Conservation (phyloP, 176 grass and related monocot genomes). For the Pontederia crassipes region DNA sequence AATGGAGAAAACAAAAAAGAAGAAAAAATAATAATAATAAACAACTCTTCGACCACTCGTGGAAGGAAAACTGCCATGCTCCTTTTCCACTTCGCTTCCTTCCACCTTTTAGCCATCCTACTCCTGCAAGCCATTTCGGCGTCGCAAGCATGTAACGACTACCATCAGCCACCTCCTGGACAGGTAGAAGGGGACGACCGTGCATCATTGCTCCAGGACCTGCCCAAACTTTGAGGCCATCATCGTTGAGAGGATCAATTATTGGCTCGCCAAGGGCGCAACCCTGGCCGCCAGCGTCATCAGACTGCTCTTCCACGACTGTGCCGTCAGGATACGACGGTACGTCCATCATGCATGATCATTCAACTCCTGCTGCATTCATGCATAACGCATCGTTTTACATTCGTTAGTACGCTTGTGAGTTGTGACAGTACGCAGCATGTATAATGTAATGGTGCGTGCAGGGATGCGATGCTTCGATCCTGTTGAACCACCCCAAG, state of each 20-base stretch:
- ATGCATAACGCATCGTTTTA: too few relatives aligned
- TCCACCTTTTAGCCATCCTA: constrained; percentile 15
- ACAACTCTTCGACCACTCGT: too few relatives aligned
- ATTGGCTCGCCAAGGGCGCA: constrained; percentile 28
- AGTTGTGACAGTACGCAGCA: not conserved
- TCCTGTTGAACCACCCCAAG: constrained; percentile 39
- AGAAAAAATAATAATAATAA: too few relatives aligned
- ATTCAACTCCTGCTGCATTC: too few relatives aligned
- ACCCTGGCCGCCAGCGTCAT: constrained; percentile 43
- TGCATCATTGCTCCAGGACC: constrained; percentile 22
- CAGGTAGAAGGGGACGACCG: not conserved
- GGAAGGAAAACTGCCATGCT: too few relatives aligned
- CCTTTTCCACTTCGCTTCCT: too few relatives aligned
- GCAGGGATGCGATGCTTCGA: constrained; percentile 69
- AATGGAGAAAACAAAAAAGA: too few relatives aligned
- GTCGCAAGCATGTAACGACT: not conserved
- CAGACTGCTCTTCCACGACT: constrained; percentile 55
- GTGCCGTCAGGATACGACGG: constrained; percentile 42
- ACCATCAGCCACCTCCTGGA: not conserved
- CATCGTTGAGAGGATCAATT: constrained; percentile 26
- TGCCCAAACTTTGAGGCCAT: constrained; percentile 51
- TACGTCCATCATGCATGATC: too few relatives aligned
- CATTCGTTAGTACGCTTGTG: too few relatives aligned
- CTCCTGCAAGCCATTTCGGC: constrained; percentile 9
- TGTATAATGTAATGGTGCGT: not conserved